phyloP scores from a whole-genome alignment of 768 basidiomycete species.

The Leucosporidium creatinivorum region DNA sequence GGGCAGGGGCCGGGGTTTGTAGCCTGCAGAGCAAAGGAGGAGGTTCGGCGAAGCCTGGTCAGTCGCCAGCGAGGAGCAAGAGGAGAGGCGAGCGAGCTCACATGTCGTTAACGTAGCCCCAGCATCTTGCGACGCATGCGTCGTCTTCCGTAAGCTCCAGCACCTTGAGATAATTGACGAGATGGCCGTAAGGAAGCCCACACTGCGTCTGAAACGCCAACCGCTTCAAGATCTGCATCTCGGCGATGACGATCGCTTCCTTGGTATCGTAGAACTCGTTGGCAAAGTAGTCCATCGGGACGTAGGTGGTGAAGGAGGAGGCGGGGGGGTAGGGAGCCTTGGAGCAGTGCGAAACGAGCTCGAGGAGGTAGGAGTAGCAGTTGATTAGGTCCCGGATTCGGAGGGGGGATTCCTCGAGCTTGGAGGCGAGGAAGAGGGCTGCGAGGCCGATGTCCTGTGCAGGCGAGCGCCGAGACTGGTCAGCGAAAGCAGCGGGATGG shows the following conservation, averaged over 20 bases:
- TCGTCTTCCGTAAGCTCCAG: conserved; percentile 71
- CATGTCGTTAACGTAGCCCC: conserved; percentile 97
- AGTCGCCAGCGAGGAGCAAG: background rate
- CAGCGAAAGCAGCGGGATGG: background rate
- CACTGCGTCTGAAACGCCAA: conserved; percentile 93
- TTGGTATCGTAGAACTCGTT: conserved; percentile 87
- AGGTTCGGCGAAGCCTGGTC: background rate
- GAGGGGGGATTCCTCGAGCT: conserved; percentile 83
- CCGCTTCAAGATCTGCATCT: conserved; percentile 96
- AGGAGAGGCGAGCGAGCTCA: conserved; percentile 47
- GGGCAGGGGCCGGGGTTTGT: conserved; percentile 84
- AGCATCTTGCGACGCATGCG: conserved; percentile 66
- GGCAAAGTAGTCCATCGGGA: conserved; percentile 82
- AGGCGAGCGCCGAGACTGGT: background rate
- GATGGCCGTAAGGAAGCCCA: conserved; percentile 82
- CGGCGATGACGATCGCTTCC: conserved; percentile 83
- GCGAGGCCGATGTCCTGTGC: conserved; percentile 77
- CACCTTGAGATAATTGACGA: conserved; percentile 87
- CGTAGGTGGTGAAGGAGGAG: conserved; percentile 47
- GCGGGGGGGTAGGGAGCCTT: conserved; percentile 12
- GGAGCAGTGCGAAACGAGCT: conserved; percentile 22
- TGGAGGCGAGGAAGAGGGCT: conserved; percentile 79
- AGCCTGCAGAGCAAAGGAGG: conserved; percentile 50
- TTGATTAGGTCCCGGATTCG: conserved; percentile 92
- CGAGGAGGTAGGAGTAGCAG: conserved; percentile 76